These are phyloP conservation scores for Rehmannia glutinosa DNA, from an alignment of 257 asterid species.

Conservation along the genomic window DNA sequence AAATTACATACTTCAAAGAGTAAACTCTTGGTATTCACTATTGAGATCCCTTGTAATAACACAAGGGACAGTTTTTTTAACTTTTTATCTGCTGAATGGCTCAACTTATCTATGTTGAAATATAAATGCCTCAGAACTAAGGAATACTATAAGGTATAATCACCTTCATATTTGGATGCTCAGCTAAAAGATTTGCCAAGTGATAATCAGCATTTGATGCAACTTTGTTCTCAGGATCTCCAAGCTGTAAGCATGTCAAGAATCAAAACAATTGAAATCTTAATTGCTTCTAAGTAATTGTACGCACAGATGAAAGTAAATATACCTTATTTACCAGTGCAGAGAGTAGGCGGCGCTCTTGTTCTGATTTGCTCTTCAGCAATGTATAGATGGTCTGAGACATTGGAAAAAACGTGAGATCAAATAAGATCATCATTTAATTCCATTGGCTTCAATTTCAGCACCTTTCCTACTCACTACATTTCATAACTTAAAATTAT, in stretches of 20 bases:
- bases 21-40: too few relatives aligned
- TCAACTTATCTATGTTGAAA: background rate
- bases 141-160: background rate
- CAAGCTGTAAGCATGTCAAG: constrained; percentile 56
- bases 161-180: constrained; percentile 99
- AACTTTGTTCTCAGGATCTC: constrained; percentile 93
- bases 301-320: background rate
- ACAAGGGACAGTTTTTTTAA: too few relatives aligned
- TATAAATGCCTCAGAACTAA: background rate
- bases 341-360: constrained; percentile 82
- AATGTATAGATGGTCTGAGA: constrained; percentile 62
- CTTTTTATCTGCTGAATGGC: too few relatives aligned
- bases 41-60: too few relatives aligned
- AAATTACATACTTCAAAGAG: background rate
- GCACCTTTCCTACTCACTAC: background rate
- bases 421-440: constrained; percentile 5
- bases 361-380: constrained; percentile 92
- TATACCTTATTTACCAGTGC: constrained; percentile 86
- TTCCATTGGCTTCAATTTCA: background rate
- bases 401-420: constrained; percentile 18
- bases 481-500: background rate
- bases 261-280: constrained; percentile 4
- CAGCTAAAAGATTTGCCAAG: constrained; percentile 74
- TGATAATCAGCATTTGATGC: constrained; percentile 98
- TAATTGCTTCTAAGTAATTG: background rate